Conservation (phyloP, 495 filamentous ascomycete genomes). For the Penicillium salamii region DNA sequence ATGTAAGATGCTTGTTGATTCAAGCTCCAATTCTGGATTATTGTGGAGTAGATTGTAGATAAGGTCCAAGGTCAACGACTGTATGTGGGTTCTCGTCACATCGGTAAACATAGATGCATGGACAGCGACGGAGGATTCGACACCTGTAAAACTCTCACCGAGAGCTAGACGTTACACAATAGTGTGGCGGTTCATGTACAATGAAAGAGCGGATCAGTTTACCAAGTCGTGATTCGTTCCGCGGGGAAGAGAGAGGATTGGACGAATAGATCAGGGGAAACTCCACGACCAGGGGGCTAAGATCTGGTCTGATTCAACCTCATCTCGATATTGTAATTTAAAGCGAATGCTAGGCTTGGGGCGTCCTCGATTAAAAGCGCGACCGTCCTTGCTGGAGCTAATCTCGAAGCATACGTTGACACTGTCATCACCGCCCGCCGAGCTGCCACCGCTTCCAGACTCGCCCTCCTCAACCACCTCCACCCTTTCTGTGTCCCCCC, state of each 20-base stretch:
- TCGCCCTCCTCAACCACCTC: slow-evolving; percentile 45
- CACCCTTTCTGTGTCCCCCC: slow-evolving; percentile 33
- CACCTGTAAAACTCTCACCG: no score
- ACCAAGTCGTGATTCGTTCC: slow-evolving; percentile 1
- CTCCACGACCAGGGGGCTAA: slow-evolving; percentile 6
- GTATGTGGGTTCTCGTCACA: background rate
- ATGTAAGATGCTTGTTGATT: background rate
- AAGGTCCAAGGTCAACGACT: background rate
- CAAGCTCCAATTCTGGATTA: background rate
- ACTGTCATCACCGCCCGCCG: slow-evolving; percentile 38
- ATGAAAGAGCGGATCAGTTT: slow-evolving; percentile 6
- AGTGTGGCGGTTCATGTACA: background rate
- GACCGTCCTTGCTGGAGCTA: slow-evolving; percentile 71
- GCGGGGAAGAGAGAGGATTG: slow-evolving; percentile 9
- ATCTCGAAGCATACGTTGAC: slow-evolving; percentile 31
- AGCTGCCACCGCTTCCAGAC: slow-evolving; percentile 53
- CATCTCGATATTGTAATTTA: background rate
- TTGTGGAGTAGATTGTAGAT: background rate
- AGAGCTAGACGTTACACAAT: no score
- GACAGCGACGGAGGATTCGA: no score
- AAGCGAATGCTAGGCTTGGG: slow-evolving; percentile 57
- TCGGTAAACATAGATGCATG: no score
- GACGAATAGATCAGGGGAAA: slow-evolving; percentile 4
- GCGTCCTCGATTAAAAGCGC: slow-evolving; percentile 60
- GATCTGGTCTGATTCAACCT: background rate